Evolutionary conservation across 2,329 filamentous ascomycete species (phyloP).

Genomic region (Apiospora aurea): DNA sequence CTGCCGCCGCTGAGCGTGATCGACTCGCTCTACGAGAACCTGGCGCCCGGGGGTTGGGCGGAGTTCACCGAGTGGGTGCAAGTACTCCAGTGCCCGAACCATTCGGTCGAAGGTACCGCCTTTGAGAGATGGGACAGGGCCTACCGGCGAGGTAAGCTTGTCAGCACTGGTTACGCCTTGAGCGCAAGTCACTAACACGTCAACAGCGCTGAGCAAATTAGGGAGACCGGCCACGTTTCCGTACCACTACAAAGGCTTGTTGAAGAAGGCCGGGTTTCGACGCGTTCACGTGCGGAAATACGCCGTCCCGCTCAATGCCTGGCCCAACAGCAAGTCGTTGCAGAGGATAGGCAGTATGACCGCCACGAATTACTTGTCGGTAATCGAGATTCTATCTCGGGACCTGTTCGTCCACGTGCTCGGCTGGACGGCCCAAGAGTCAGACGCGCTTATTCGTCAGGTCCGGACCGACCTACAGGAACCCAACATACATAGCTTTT

Average conservation of each 20-base stretch:
- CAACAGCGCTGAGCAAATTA: constrained; percentile 35
- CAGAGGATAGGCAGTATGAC: constrained; percentile 41
- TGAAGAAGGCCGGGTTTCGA: constrained; percentile 30
- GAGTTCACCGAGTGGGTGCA: constrained; percentile 46
- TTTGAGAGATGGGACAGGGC: constrained; percentile 41
- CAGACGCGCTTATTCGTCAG: constrained; percentile 33
- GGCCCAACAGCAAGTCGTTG: constrained; percentile 39
- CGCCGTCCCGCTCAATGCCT: constrained; percentile 38
- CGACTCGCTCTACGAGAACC: constrained; percentile 39
- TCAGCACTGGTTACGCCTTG: too few species aligned
- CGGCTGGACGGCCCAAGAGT: constrained; percentile 35
- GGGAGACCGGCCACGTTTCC: constrained; percentile 29
- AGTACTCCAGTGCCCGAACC: constrained; percentile 40
- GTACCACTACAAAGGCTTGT: neutral
- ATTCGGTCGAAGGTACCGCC: constrained; percentile 39
- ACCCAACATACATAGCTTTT: constrained; percentile 36
- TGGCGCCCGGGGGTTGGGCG: constrained; percentile 44
- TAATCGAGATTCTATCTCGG: constrained; percentile 35
- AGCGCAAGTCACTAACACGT: neutral
- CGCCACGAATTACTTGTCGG: constrained; percentile 36
- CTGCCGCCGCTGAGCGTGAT: constrained; percentile 36
- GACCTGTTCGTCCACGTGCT: constrained; percentile 34
- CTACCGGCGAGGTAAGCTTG: constrained; percentile 9
- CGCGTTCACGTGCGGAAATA: constrained; percentile 33
- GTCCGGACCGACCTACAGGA: constrained; percentile 35